These are phyloP conservation scores for Yamadazyma mexicana DNA, from an alignment of 1,139 yeast genomes.

Conservation along the genomic window DNA sequence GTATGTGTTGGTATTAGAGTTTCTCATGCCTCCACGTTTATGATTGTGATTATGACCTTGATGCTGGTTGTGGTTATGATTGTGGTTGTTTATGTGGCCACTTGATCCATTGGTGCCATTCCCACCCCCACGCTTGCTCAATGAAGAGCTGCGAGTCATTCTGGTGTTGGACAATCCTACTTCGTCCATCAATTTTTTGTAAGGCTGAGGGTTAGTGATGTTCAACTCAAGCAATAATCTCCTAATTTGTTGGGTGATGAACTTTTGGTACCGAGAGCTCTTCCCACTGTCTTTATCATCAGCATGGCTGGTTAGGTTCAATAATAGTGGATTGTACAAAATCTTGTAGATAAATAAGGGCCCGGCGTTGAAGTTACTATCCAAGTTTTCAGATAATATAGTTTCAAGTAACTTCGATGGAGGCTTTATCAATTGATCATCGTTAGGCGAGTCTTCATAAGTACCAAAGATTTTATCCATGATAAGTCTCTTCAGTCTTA, in stretches of 20 bases:
- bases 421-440: conserved; percentile 20
- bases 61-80: not conserved
- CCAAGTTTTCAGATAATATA: conserved; percentile 53
- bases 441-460: conserved; percentile 24
- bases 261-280: conserved; percentile 52
- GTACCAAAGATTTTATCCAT: conserved; percentile 67
- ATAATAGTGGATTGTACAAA: conserved; percentile 60
- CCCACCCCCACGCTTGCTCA: conserved; percentile 17
- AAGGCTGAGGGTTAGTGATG: conserved; percentile 62
- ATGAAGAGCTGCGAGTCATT: conserved; percentile 29
- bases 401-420: conserved; percentile 37
- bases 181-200: conserved; percentile 88
- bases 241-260: conserved; percentile 60
- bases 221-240: conserved; percentile 59
- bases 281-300: conserved; percentile 17
- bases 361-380: conserved; percentile 64
- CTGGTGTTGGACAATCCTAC: conserved; percentile 64
- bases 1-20: conserved; percentile 6
- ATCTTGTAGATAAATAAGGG: conserved; percentile 84
- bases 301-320: conserved; percentile 30
- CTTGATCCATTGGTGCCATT: conserved; percentile 3
- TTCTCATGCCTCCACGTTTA: conserved; percentile 7
- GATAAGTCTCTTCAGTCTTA: conserved; percentile 59
- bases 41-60: conserved; percentile 4
- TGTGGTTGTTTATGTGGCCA: not conserved